Evolutionary conservation across 208 protist genomes (phyloP).

Genomic region (Porcisia deanei): DNA sequence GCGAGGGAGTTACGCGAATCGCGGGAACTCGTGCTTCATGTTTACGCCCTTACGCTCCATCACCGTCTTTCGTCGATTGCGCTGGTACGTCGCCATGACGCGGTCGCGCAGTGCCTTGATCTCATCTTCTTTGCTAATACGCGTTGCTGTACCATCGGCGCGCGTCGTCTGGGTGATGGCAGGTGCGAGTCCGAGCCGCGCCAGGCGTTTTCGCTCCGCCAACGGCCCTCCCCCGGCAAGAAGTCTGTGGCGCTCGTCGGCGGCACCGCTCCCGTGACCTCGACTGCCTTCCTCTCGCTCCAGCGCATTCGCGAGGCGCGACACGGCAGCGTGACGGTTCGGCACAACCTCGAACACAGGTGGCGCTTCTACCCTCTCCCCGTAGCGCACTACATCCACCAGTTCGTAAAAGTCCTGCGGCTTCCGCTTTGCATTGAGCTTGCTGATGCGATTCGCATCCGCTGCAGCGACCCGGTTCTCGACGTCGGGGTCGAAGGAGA

Average conservation of each 20-base stretch:
- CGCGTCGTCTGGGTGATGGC: conserved; percentile 34
- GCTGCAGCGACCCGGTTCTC: conserved; percentile 21
- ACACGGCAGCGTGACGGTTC: conserved; percentile 68
- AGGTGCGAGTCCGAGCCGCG: conserved; percentile 57
- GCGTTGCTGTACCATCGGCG: conserved; percentile 2
- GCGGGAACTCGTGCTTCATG: conserved; percentile 81
- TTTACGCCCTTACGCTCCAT: conserved; percentile 64
- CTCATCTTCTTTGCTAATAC: conserved; percentile 60
- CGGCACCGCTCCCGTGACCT: background rate
- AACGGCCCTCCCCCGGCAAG: conserved; percentile 40
- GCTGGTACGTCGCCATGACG: conserved; percentile 83
- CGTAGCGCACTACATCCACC: conserved; percentile 85
- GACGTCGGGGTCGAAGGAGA: conserved; percentile 47
- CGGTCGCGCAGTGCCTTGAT: conserved; percentile 70
- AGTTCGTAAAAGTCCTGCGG: conserved; percentile 80
- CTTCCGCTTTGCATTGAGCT: conserved; percentile 15
- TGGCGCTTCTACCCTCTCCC: conserved; percentile 84
- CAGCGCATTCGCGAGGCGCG: conserved; percentile 52
- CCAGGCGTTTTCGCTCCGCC: conserved; percentile 68
- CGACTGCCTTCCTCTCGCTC: conserved; percentile 20
- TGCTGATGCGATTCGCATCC: conserved; percentile 2
- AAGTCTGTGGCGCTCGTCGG: conserved; percentile 26
- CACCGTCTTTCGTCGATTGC: conserved; percentile 50
- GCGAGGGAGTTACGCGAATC: conserved; percentile 28
- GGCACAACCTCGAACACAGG: conserved; percentile 86